phyloP scores from a whole-genome alignment of 2,329 filamentous ascomycete species.

The Colletotrichum eremochloae region DNA sequence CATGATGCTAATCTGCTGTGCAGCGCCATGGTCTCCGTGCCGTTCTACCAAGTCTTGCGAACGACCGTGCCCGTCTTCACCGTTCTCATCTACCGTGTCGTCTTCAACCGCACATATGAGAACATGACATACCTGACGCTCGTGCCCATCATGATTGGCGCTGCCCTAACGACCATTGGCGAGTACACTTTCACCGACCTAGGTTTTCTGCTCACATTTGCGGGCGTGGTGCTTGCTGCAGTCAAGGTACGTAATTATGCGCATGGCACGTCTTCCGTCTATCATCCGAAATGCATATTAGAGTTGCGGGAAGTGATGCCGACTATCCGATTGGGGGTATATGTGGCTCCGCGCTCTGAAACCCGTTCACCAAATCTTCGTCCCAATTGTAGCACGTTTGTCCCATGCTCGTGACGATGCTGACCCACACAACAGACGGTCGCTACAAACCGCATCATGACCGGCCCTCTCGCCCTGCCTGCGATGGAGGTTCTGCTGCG shows the following conservation, averaged over 20 bases:
- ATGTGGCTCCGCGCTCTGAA: conserved; percentile 27
- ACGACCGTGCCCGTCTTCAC: conserved; percentile 73
- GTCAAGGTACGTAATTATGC: conserved; percentile 59
- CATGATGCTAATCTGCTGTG: conserved; percentile 24
- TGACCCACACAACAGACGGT: conserved; percentile 60
- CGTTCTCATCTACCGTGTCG: conserved; percentile 70
- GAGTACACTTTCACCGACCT: conserved; percentile 73
- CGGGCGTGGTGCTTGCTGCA: conserved; percentile 67
- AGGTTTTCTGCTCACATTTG: conserved; percentile 67
- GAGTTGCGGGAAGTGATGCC: conserved; percentile 21
- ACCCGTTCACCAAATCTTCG: conserved; percentile 22
- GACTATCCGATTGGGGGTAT: conserved; percentile 31
- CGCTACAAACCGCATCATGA: conserved; percentile 75
- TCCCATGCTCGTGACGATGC: conserved; percentile 19
- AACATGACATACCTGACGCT: conserved; percentile 70
- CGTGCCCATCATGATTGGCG: conserved; percentile 71
- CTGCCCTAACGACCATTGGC: conserved; percentile 70
- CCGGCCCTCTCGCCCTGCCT: conserved; percentile 68
- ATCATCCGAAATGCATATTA: conserved; percentile 28
- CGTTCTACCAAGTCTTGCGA: conserved; percentile 75
- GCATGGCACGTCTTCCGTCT: not conserved
- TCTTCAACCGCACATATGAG: conserved; percentile 68
- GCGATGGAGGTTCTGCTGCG: conserved; percentile 72
- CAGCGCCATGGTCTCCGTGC: conserved; percentile 70
- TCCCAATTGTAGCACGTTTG: conserved; percentile 12